phyloP scores from a whole-genome alignment of 805 yeast genomes.

The Yarrowia hollandica region DNA sequence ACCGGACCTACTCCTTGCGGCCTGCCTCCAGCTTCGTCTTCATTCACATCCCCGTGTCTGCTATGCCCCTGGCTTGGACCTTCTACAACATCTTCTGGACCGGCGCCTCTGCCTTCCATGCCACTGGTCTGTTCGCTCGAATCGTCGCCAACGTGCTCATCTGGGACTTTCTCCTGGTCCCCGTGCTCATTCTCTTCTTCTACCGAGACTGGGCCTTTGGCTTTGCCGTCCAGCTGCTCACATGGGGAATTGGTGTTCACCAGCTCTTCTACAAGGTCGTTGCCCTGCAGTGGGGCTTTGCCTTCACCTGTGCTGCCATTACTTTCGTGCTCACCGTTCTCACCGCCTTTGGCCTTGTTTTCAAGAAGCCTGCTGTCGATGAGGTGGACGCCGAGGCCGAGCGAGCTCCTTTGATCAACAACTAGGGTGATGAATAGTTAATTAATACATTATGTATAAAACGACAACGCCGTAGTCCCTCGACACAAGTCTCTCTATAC shows the following conservation, averaged over 20 bases:
- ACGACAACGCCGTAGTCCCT: background rate
- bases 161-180: slow-evolving; percentile 75
- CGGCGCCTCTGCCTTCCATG: slow-evolving; percentile 73
- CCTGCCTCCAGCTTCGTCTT: slow-evolving; percentile 55
- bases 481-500: no score
- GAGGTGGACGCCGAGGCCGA: slow-evolving; percentile 20
- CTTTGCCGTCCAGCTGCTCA: slow-evolving; percentile 55
- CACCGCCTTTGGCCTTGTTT: slow-evolving; percentile 39
- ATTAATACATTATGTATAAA: background rate
- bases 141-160: slow-evolving; percentile 69
- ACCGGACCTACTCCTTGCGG: slow-evolving; percentile 58
- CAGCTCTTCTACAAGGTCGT: slow-evolving; percentile 67
- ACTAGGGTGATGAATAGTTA: background rate
- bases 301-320: slow-evolving; percentile 61
- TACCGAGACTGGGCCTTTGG: slow-evolving; percentile 75
- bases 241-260: slow-evolving; percentile 66
- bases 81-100: slow-evolving; percentile 78
- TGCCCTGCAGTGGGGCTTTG: slow-evolving; percentile 87
- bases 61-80: slow-evolving; percentile 75
- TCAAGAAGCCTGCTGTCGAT: slow-evolving; percentile 2
- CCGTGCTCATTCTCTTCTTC: slow-evolving; percentile 55
- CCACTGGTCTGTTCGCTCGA: slow-evolving; percentile 58
- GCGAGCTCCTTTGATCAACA: slow-evolving; percentile 24
- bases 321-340: slow-evolving; percentile 54
- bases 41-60: slow-evolving; percentile 65